Evolutionary conservation across 371 early-diverging fungal genomes (phyloP), one percentile per base, ranked within the genome.

Genomic region (Mortierella sp.): DNA sequence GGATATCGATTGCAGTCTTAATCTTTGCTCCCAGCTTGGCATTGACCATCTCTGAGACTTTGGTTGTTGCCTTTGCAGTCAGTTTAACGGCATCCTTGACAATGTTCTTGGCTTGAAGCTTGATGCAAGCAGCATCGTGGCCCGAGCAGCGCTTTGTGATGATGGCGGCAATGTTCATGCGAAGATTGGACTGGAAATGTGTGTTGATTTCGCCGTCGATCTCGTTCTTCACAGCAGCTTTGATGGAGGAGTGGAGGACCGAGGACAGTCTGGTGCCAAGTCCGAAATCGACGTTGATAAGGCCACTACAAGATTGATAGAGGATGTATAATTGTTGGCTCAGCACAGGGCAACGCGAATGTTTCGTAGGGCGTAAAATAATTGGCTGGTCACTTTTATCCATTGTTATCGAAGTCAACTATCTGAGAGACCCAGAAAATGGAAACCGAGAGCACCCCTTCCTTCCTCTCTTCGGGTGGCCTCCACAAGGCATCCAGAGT

Each of bases 141-240:
- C 61, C 58, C 62, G 65, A 65, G 76, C 76, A 76, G 23, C 34
- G 47, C 78, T 76, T 76, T 62, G 39, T 43, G 46, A 76, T 76
- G 62, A 70, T 61, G 47, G 57, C 58, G 23, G 21, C 53, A 37
- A 76, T 52, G 66, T 76, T 65, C 24, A 42, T 65, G 49, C 64
- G 60, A 47, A 76, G 50, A 50, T 42, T 53, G 42, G 53, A 42
- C 21, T 60, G 56, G 62, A 76, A 76, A 57, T 70, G 63, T 48
- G 64, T 19, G 64, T 75, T 65, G 70, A 70, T 28, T 51, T 76
- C 66, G 27, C 66, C 70, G 57, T 70, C 58, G 21, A 76, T 61
- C 51, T 69, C 70, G 46, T 61, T 65, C 65, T 69, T 64, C 62
- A 76, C 62, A 44, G 66, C 53, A 57, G 78, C 62, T 70, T 76